Conservation (phyloP, 2,329 filamentous ascomycete species). For the Ophiostoma piceae region DNA sequence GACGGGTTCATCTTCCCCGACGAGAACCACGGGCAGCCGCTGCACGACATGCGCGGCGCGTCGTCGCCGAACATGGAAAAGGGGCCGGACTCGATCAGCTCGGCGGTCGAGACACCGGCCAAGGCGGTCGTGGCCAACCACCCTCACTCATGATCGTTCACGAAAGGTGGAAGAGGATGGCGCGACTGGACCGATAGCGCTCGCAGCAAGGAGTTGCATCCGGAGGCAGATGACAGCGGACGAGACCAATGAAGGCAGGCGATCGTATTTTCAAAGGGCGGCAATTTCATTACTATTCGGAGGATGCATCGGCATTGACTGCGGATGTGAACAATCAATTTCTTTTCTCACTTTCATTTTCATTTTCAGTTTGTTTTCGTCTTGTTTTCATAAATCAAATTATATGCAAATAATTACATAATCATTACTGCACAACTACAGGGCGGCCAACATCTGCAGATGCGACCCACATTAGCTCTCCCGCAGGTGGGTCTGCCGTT, state of each 20-base stretch:
- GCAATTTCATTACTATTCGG: neutral
- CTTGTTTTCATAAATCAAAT: neutral
- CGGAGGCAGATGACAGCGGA: neutral
- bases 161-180: neutral
- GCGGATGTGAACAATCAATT: neutral
- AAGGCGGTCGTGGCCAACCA: conserved; percentile 21
- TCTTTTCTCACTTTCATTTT: neutral
- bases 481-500: conserved; percentile 6
- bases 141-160: conserved; percentile 3
- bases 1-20: conserved; percentile 21
- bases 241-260: neutral
- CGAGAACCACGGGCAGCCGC: conserved; percentile 21
- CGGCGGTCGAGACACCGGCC: conserved; percentile 16
- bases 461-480: conserved; percentile 1
- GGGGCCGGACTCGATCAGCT: neutral
- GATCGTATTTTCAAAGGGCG: neutral
- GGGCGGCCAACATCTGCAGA: neutral
- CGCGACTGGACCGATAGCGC: no score
- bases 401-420: conserved; percentile 3
- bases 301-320: neutral
- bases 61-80: conserved; percentile 20
- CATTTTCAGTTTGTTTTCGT: neutral
- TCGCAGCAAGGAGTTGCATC: no score
- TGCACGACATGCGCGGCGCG: conserved; percentile 19
- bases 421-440: neutral